Conservation (phyloP, 2,329 filamentous ascomycete species). For the Colletotrichum nymphaeae region DNA sequence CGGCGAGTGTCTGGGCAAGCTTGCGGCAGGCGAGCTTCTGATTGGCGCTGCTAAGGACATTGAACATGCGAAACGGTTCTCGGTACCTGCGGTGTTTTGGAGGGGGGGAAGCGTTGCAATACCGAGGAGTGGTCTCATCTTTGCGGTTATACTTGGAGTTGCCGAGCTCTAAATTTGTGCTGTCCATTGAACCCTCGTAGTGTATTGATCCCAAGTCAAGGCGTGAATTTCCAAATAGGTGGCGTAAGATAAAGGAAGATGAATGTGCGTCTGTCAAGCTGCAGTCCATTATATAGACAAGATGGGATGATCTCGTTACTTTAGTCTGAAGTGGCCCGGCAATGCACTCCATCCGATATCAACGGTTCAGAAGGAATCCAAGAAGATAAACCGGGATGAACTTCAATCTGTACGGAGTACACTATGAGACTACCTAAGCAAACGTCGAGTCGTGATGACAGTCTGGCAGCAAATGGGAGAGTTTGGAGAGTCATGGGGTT, state of each 20-base stretch:
- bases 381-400: background rate
- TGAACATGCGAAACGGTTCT: conserved; percentile 24
- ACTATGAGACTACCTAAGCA: background rate
- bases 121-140: background rate
- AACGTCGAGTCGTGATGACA: conserved; percentile 10
- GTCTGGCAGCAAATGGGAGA: background rate
- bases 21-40: conserved; percentile 5
- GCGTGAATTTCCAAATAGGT: too few species aligned
- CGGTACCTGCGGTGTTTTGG: conserved; percentile 10
- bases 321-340: background rate
- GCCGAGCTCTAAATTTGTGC: background rate
- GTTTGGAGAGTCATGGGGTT: conserved; percentile 18
- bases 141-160: background rate
- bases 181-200: background rate
- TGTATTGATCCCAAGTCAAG: background rate
- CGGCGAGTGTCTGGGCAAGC: background rate
- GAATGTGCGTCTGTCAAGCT: background rate
- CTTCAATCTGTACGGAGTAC: background rate
- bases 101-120: background rate
- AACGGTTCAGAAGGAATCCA: background rate
- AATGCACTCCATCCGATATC: background rate
- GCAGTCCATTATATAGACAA: background rate
- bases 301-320: conserved; percentile 13
- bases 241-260: too few species aligned
- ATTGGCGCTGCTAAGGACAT: conserved; percentile 32